phyloP scores from a whole-genome alignment of 23 red algal genomes.

The Gracilaria domingensis region DNA sequence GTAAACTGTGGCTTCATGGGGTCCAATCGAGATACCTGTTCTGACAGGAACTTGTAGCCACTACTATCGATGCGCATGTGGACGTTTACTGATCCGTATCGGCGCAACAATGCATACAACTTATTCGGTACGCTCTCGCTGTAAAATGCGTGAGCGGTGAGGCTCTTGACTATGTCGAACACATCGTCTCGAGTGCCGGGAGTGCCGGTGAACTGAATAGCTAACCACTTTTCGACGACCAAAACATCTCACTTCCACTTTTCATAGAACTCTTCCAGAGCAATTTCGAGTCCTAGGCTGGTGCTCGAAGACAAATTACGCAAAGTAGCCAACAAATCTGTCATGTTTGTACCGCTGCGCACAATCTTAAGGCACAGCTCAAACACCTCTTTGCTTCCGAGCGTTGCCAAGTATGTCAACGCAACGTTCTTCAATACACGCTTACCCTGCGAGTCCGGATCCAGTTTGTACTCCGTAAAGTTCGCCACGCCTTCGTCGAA shows the following conservation, averaged over 20 bases:
- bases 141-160: conserved; percentile 80
- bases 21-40: conserved; percentile 83
- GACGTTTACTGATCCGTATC: conserved; percentile 83
- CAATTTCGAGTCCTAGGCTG: conserved; percentile 66
- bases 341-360: too few relatives aligned
- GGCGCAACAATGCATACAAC: conserved; percentile 90
- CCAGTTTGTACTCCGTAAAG: conserved; percentile 67
- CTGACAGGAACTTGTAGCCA: conserved; percentile 87
- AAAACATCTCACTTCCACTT: conserved; percentile 86
- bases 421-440: conserved; percentile 83
- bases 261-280: conserved; percentile 88
- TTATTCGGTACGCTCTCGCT: conserved; percentile 90
- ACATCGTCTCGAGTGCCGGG: conserved; percentile 67
- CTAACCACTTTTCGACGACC: conserved; percentile 93
- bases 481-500: conserved; percentile 41
- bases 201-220: conserved; percentile 83
- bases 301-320: conserved; percentile 50
- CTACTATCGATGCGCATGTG: conserved; percentile 69
- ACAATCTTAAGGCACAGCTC: too few relatives aligned
- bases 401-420: conserved; percentile 66
- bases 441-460: conserved; percentile 75
- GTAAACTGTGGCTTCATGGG: conserved; percentile 92
- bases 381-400: too few relatives aligned
- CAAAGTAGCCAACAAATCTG: conserved; percentile 80
- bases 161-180: conserved; percentile 75